Percentiles rank a stretch among this genome's conserved stretches.
Evolutionary conservation across 257 asterid species (phyloP).

Genomic region (Paulownia fortunei): DNA sequence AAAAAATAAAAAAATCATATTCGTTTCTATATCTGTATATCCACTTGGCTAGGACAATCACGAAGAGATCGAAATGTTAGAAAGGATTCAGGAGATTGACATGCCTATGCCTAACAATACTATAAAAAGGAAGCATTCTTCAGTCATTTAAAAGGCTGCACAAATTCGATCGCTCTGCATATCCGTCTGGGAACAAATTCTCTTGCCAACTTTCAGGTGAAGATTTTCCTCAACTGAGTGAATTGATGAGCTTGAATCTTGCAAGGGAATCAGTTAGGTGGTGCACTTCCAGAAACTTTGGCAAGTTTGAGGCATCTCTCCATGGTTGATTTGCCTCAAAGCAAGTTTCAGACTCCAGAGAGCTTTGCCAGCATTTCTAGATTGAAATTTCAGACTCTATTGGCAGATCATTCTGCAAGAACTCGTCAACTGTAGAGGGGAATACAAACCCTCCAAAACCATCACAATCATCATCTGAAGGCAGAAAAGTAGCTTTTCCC

Average conservation of each 20-base stretch:
- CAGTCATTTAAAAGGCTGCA: not conserved
- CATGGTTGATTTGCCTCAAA: not conserved
- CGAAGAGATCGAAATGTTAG: not conserved
- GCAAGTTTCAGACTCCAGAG: not conserved
- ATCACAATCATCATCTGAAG: conserved; percentile 25
- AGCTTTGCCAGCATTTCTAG: not conserved
- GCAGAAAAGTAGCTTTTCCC: conserved; percentile 46
- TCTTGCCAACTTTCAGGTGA: conserved; percentile 49
- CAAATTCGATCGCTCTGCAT: not conserved
- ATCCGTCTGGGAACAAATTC: conserved; percentile 40
- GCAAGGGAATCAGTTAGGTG: too few species aligned
- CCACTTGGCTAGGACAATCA: not conserved
- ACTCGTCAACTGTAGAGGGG: conserved; percentile 46
- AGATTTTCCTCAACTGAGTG: conserved; percentile 35
- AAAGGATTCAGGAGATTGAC: not conserved
- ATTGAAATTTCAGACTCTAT: not conserved
- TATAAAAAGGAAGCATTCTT: not conserved
- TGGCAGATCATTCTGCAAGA: conserved; percentile 56
- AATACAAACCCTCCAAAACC: conserved; percentile 45
- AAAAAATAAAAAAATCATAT: too few species aligned
- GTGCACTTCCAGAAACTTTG: too few species aligned
- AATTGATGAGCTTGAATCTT: conserved; percentile 31
- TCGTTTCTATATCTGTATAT: not conserved
- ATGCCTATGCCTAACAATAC: too few species aligned
- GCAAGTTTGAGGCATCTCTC: too few species aligned